phyloP scores from a whole-genome alignment of 352 stramenopile species.

The Phytophthora idaei region DNA sequence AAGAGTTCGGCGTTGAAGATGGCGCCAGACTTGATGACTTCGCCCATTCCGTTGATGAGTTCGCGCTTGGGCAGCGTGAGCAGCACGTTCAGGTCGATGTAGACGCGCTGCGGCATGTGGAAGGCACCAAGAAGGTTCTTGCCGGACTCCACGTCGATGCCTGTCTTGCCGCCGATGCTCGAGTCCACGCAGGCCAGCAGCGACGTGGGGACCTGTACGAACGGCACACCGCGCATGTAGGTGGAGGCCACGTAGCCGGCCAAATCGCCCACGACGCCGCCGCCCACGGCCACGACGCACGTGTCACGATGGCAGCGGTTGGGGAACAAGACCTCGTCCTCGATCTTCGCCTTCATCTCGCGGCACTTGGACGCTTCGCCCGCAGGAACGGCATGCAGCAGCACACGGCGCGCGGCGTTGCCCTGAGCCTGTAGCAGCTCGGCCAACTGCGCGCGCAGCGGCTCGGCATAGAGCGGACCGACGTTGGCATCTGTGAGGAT shows the following conservation, averaged over 20 bases:
- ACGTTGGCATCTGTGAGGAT: slow-evolving; percentile 86
- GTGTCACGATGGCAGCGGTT: slow-evolving; percentile 86
- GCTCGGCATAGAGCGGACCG: slow-evolving; percentile 70
- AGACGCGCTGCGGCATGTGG: slow-evolving; percentile 97
- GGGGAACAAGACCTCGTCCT: slow-evolving; percentile 82
- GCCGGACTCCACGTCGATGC: slow-evolving; percentile 94
- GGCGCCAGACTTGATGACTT: slow-evolving; percentile 98
- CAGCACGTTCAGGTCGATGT: slow-evolving; percentile 95
- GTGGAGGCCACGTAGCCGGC: slow-evolving; percentile 97
- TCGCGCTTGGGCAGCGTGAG: slow-evolving; percentile 96
- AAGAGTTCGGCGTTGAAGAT: slow-evolving; percentile 96
- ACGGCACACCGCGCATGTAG: slow-evolving; percentile 94
- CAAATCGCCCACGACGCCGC: slow-evolving; percentile 98
- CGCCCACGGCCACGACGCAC: slow-evolving; percentile 91
- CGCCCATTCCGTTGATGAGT: slow-evolving; percentile 93
- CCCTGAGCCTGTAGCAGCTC: slow-evolving; percentile 36
- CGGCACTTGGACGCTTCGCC: slow-evolving; percentile 83
- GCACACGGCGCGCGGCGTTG: slow-evolving; percentile 52
- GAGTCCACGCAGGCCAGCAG: slow-evolving; percentile 99
- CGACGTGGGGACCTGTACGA: slow-evolving; percentile 95
- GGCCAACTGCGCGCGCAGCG: slow-evolving; percentile 56
- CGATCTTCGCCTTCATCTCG: slow-evolving; percentile 80
- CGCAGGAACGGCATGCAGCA: slow-evolving; percentile 64
- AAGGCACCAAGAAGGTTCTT: slow-evolving; percentile 99
- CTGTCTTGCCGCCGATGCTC: slow-evolving; percentile 98